Conservation (phyloP, 2,329 filamentous ascomycete species). For the Nothopassalora personata region DNA sequence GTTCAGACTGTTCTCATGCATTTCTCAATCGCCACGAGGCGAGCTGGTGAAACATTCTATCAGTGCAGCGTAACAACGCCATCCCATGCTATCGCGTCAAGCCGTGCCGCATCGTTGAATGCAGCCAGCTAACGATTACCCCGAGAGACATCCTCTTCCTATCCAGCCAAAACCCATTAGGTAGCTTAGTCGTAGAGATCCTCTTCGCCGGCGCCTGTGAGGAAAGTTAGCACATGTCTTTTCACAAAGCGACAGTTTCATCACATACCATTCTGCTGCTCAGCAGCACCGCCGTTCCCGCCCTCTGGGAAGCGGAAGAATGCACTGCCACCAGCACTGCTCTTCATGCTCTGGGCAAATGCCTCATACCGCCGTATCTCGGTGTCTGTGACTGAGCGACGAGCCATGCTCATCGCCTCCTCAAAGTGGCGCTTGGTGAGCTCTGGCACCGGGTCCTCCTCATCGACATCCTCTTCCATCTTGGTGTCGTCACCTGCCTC, state of each 20-base stretch:
- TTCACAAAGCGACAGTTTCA: constrained; percentile 21
- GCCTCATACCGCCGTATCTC: constrained; percentile 98
- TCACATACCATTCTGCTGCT: constrained; percentile 36
- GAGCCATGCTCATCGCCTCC: constrained; percentile 94
- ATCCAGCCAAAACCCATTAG: constrained; percentile 4
- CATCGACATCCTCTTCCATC: constrained; percentile 70
- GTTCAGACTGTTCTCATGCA: not conserved
- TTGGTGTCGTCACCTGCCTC: constrained; percentile 63
- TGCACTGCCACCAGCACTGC: constrained; percentile 75
- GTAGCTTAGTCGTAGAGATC: constrained; percentile 80
- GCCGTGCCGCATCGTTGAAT: not conserved
- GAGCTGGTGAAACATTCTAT: constrained; percentile 19
- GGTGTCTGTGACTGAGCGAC: constrained; percentile 89
- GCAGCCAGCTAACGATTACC: constrained; percentile 7
- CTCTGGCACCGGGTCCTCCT: constrained; percentile 89
- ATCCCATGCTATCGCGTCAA: constrained; percentile 6
- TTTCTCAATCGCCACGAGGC: constrained; percentile 9
- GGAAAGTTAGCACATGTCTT: constrained; percentile 34
- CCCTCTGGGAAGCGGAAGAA: constrained; percentile 92
- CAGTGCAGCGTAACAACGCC: constrained; percentile 10
- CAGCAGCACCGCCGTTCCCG: constrained; percentile 37
- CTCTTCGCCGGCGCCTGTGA: constrained; percentile 82
- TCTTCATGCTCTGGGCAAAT: constrained; percentile 99
- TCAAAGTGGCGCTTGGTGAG: constrained; percentile 96
- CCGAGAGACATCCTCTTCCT: constrained; percentile 6